Evolutionary conservation across 176 grass and related monocot genomes (phyloP), one percentile per base, ranked within the genome.

Genomic region (Tillandsia leiboldiana): DNA sequence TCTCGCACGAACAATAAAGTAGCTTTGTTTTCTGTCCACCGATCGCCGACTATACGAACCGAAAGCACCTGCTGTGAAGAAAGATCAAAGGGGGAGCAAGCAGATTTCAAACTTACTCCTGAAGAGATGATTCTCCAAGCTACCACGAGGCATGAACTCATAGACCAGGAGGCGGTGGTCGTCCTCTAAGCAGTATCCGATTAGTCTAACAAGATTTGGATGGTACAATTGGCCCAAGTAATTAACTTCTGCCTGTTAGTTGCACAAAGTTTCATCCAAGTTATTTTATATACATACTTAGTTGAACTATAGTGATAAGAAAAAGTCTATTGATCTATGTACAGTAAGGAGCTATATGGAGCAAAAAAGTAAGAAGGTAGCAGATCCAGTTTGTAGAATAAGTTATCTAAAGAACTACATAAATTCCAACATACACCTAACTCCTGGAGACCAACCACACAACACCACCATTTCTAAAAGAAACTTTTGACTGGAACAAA

Each of bases 51-150:
- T 42, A 42, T 6, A 42, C 8, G 33, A 61, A 18, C 15, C 7
- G 7, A 15, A 22, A n/a, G 15, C n/a, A 61, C 22, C 56, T 23
- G 56, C 10, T 20, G 53, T 9, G 26, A 53, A 57, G 10, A 22
- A 27, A 77, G 59, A 47, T n/a, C 2, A 17, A 12, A 68, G 15
- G 12, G 33, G 18, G 26, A 71, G 64, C 72, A 51, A 63, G 52
- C 23, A 51, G 33, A 7, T 42, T 51, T 59, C n/a, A 13, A 80
- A 77, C 86, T 85, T 87, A 96, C 92, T 91, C 81, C 85, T 89
- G 73, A 96, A 96, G 10, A 91, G 83, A 84, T 96, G 92, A 69
- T 96, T 96, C 72, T 96, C 92, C 76, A 96, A 91, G 83, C 83
- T 96, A 50, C 92, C 92, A 75, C 88, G 88, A 48, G 92, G 78